phyloP scores from a whole-genome alignment of 176 grass and related monocot genomes.

The Saccharum spontaneum region DNA sequence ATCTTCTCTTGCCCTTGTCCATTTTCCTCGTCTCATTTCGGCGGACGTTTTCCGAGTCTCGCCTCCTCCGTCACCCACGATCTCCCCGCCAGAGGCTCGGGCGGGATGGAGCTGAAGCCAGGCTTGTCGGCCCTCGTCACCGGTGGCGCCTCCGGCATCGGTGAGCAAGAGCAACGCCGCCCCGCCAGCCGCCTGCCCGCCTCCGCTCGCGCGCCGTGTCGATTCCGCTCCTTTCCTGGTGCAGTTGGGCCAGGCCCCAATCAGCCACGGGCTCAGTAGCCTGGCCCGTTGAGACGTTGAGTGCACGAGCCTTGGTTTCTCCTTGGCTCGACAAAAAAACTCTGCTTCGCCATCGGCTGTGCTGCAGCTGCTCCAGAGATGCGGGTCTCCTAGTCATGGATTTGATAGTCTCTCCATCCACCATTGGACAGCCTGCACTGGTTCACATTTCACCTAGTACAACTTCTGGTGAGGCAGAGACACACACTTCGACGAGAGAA shows the following conservation, averaged over 20 bases:
- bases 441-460: neutral
- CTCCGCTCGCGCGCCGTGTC: neutral
- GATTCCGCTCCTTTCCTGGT: neutral
- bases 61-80: neutral
- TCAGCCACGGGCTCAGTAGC: neutral
- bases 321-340: neutral
- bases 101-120: conserved; percentile 88
- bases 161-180: conserved; percentile 34
- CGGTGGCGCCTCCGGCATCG: conserved; percentile 87
- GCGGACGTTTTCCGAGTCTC: neutral
- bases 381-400: neutral
- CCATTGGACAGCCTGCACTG: neutral
- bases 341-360: neutral
- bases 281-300: neutral
- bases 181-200: neutral
- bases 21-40: neutral
- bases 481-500: neutral
- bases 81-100: neutral
- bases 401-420: neutral
- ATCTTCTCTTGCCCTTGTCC: neutral
- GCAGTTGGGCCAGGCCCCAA: neutral
- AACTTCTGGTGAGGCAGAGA: neutral
- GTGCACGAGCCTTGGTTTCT: neutral
- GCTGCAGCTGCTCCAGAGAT: neutral
- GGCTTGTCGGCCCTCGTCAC: conserved; percentile 94